A percentile compares a stretch with the other conserved stretches of the same genome.
Conservation (phyloP, 495 filamentous ascomycete species). For the Bacidia rubella region DNA sequence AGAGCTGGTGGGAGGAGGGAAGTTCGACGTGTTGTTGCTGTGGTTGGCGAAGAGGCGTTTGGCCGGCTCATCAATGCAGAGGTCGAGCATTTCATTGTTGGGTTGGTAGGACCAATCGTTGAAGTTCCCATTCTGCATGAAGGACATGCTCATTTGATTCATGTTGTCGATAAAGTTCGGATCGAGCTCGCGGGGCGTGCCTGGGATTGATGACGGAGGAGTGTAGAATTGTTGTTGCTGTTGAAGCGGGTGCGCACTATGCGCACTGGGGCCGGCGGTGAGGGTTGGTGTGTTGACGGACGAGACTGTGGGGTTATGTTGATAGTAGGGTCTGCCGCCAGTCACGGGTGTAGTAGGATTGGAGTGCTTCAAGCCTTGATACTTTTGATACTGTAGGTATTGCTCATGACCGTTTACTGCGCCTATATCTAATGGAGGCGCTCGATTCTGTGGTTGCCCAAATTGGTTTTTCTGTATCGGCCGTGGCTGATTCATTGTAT, state of each 20-base stretch:
- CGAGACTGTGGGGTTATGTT: slow-evolving; percentile 94
- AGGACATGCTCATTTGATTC: slow-evolving; percentile 40
- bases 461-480: slow-evolving; percentile 38
- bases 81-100: slow-evolving; percentile 47
- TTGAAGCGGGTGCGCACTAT: slow-evolving; percentile 34
- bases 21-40: slow-evolving; percentile 24
- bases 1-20: too few relatives aligned
- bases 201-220: slow-evolving; percentile 61
- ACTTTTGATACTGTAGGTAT: slow-evolving; percentile 49
- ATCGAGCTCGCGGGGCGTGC: slow-evolving; percentile 53
- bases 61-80: slow-evolving; percentile 90
- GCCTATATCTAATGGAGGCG: slow-evolving; percentile 53
- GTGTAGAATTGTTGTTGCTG: slow-evolving; percentile 52
- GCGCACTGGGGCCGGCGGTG: slow-evolving; percentile 44
- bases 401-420: slow-evolving; percentile 40
- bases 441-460: slow-evolving; percentile 49
- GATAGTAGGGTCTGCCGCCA: slow-evolving; percentile 51
- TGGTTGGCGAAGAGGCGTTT: slow-evolving; percentile 64
- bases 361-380: slow-evolving; percentile 72
- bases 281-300: slow-evolving; percentile 92
- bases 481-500: slow-evolving; percentile 31
- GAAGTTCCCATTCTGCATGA: slow-evolving; percentile 34
- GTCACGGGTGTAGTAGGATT: slow-evolving; percentile 77
- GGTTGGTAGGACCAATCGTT: slow-evolving; percentile 33
- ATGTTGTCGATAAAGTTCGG: slow-evolving; percentile 42